Evolutionary conservation across 1,284 basidiomycete species (phyloP).

Genomic region (Tetrapyrgos nigripes): DNA sequence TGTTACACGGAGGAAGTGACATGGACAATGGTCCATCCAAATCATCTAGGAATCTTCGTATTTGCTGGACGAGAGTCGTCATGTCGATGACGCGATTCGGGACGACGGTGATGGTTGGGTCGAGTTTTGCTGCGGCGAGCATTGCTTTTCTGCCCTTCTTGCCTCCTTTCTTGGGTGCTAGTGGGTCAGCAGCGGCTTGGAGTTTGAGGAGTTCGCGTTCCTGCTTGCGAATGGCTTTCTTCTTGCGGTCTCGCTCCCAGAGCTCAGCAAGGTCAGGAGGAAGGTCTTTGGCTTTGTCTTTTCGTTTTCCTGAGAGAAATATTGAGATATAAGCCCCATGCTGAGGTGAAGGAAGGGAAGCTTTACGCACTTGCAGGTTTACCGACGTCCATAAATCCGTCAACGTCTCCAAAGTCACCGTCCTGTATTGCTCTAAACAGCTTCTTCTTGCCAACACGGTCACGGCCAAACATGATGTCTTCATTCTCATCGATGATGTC

Average conservation of each 20-base stretch:
- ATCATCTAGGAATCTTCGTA: conserved; percentile 72
- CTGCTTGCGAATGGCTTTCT: conserved; percentile 82
- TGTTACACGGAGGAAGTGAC: conserved; percentile 79
- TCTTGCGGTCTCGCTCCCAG: conserved; percentile 83
- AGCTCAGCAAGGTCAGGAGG: conserved; percentile 70
- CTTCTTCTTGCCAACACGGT: conserved; percentile 60
- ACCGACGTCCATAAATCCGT: conserved; percentile 22
- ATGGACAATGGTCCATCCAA: conserved; percentile 57
- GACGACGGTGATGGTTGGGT: conserved; percentile 48
- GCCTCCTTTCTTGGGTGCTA: conserved; percentile 61
- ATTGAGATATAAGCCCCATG: not conserved
- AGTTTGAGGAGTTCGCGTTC: conserved; percentile 65
- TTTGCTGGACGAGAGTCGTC: conserved; percentile 66
- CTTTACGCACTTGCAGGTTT: conserved; percentile 37
- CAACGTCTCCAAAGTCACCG: conserved; percentile 43
- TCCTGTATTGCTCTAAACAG: conserved; percentile 66
- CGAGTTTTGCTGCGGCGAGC: conserved; percentile 56
- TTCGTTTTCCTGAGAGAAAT: conserved; percentile 54
- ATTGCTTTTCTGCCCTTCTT: conserved; percentile 75
- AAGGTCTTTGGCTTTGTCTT: conserved; percentile 61
- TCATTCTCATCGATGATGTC: conserved; percentile 51
- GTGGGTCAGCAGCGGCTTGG: conserved; percentile 60
- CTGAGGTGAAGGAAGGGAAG: not conserved
- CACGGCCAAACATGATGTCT: conserved; percentile 53
- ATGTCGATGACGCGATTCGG: conserved; percentile 62